Evolutionary conservation across 176 grass and related monocot genomes (phyloP).

Genomic region (Puya raimondii): DNA sequence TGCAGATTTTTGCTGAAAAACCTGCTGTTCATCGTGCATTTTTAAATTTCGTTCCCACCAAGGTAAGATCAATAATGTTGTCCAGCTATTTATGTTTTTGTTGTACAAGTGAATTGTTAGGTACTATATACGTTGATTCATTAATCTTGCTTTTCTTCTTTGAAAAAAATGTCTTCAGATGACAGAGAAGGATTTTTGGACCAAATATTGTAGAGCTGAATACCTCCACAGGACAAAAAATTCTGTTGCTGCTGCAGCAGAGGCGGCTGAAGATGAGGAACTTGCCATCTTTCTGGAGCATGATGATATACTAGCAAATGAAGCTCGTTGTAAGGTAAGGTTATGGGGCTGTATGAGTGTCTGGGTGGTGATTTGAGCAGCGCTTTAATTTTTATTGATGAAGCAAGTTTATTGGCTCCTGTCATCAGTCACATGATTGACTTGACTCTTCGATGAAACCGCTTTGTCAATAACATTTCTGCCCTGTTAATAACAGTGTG

Average conservation of each 20-base stretch:
- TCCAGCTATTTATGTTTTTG: neutral
- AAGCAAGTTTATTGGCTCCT: too few species aligned
- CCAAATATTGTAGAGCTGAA: slow-evolving; percentile 96
- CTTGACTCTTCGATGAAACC: too few species aligned
- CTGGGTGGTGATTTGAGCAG: too few species aligned
- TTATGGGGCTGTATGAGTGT: slow-evolving; percentile 8
- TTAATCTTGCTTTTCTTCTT: too few species aligned
- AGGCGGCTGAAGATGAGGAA: slow-evolving; percentile 95
- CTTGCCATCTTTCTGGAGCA: slow-evolving; percentile 79
- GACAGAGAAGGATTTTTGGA: slow-evolving; percentile 88
- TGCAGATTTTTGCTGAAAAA: slow-evolving; percentile 97
- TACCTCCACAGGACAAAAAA: slow-evolving; percentile 92
- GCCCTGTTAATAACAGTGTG: too few species aligned
- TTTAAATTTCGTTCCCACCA: slow-evolving; percentile 74
- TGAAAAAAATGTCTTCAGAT: slow-evolving; percentile 28
- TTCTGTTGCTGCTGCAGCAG: slow-evolving; percentile 60
- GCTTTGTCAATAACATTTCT: too few species aligned
- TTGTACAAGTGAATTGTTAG: too few species aligned
- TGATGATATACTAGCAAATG: slow-evolving; percentile 90
- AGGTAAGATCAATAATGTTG: slow-evolving; percentile 30
- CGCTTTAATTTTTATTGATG: too few species aligned
- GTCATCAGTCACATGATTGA: neutral
- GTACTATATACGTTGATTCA: too few species aligned
- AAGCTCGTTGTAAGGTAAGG: slow-evolving; percentile 61
- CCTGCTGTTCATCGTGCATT: slow-evolving; percentile 90